Percentiles rank a stretch among this genome's conserved stretches.
These are phyloP conservation scores for Calvatia gigantea DNA, from an alignment of 768 basidiomycete species.

Conservation along the genomic window DNA sequence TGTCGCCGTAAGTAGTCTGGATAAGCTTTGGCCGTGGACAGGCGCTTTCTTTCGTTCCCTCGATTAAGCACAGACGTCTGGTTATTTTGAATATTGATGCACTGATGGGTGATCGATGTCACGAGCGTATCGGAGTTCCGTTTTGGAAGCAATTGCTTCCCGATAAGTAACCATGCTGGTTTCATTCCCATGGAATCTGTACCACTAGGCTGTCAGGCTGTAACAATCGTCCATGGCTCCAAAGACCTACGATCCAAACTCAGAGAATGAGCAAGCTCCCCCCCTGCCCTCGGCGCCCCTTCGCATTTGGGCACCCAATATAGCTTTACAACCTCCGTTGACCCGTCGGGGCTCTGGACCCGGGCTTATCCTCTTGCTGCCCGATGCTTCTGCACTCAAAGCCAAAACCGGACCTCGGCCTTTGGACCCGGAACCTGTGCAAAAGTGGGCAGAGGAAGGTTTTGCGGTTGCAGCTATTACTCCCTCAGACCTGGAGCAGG, in stretches of 20 bases:
- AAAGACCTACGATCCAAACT: constrained; percentile 32
- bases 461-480: constrained; percentile 42
- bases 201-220: too few species aligned
- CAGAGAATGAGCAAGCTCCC: constrained; percentile 36
- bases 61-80: too few species aligned
- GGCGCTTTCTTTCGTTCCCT: too few species aligned
- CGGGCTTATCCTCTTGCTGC: constrained; percentile 42
- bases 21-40: too few species aligned
- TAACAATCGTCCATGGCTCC: constrained; percentile 13
- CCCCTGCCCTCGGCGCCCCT: constrained; percentile 39
- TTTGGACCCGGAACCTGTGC: constrained; percentile 45
- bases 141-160: too few species aligned
- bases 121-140: too few species aligned
- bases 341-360: constrained; percentile 47
- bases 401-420: constrained; percentile 23
- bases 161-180: too few species aligned
- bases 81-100: too few species aligned
- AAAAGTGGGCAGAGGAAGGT: constrained; percentile 55
- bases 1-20: too few species aligned
- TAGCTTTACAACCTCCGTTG: constrained; percentile 43
- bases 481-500: constrained; percentile 11
- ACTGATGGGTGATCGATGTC: neutral
- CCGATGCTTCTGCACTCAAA: constrained; percentile 23
- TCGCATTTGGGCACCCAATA: constrained; percentile 24
- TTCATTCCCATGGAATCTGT: neutral